Evolutionary conservation across 805 yeast genomes (phyloP), one percentile per base, ranked within the genome.

Genomic region (Candida tallmaniae): DNA sequence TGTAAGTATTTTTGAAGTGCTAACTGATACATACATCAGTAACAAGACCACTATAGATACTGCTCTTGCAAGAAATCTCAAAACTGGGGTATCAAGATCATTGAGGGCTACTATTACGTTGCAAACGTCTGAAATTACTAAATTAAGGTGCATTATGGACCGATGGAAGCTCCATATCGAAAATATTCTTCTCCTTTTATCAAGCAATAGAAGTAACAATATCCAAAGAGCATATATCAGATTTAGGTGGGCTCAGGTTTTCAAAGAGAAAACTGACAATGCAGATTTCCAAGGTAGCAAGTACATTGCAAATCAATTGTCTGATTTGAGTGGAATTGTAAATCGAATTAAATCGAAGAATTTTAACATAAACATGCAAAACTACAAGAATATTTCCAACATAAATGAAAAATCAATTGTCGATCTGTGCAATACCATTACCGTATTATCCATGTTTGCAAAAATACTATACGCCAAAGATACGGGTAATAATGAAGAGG

Each of bases 391-490:
- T 36, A 74, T 89, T 11, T 80, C 86, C 2, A 60, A 67, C 1
- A 55, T 89, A 3, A 78, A 70, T 27, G 33, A 54, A 1, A 58
- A 65, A 1, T 64, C 73, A 4, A 67, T 85, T 6, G 68, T 67
- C 23, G 65, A 76, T 4, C 89, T 86, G 46, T 60, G 79, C 13
- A 80, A 89, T 2, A 84, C 86, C 32, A 65, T 84, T 10, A 75
- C 78, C 18, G 84, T 90, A 0, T 73, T 87, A 28, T 62, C 81
- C 0, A 70, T 78, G 9, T 83, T 84, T 46, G 70, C 85, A 3
- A 63, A 62, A 12, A 68, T 78, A 6, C 62, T 78, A 16, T 57
- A 58, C 38, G 43, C 57, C 5, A 53, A 57, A 22, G 50, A 57
- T 1, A 52, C 50, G 10, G 54, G 44, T 11, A 57, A 55, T 27